Conservation (phyloP, 768 basidiomycete species). For the Suillus weaverae region DNA sequence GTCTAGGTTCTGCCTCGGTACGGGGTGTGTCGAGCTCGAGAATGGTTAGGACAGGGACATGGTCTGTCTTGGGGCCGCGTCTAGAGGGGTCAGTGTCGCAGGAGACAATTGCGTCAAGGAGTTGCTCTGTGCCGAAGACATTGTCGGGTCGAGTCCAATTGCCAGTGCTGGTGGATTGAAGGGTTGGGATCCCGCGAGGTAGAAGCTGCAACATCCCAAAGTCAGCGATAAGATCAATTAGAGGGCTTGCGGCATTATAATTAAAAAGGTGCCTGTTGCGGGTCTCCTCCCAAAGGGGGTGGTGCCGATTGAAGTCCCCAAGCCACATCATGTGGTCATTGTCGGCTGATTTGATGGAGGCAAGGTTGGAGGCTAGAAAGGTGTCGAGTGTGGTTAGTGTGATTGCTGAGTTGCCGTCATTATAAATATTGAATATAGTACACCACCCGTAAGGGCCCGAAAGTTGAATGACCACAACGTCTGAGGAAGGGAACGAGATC, state of each 20-base stretch:
- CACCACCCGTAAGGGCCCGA: background rate
- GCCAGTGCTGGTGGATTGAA: conserved; percentile 27
- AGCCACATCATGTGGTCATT: conserved; percentile 26
- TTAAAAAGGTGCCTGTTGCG: conserved; percentile 31
- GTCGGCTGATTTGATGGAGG: background rate
- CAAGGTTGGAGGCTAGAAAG: conserved; percentile 6
- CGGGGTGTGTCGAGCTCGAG: too few relatives aligned
- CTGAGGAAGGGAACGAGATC: conserved; percentile 15
- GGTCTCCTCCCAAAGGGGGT: conserved; percentile 39
- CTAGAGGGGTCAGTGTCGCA: background rate
- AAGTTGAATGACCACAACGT: conserved; percentile 24
- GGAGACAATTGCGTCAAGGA: fast-evolving
- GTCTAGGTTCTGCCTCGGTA: too few relatives aligned
- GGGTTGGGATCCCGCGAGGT: conserved; percentile 33
- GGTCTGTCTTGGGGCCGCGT: background rate
- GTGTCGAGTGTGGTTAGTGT: conserved; percentile 14
- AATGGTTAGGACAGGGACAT: background rate
- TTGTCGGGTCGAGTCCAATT: conserved; percentile 24
- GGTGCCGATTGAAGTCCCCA: conserved; percentile 43
- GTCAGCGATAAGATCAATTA: conserved; percentile 28
- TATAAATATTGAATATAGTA: conserved; percentile 31
- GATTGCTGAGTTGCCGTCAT: conserved; percentile 27
- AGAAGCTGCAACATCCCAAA: conserved; percentile 37
- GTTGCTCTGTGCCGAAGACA: conserved; percentile 11
- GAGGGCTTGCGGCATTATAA: conserved; percentile 14